phyloP scores from a whole-genome alignment of 1,284 basidiomycete species.

The Moniliella sp. region DNA sequence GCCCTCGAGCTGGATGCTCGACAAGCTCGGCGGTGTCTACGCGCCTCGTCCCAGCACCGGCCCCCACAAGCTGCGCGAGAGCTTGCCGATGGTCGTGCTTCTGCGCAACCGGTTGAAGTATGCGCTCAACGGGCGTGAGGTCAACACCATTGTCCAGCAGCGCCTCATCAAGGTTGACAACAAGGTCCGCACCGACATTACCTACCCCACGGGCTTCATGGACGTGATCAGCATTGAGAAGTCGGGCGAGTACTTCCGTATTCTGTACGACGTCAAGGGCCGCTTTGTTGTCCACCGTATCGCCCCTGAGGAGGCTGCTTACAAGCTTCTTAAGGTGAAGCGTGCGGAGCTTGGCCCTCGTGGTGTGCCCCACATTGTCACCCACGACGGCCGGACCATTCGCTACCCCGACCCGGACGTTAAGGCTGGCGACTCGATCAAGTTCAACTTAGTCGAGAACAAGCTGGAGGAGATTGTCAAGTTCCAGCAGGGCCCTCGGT shows the following conservation, averaged over 20 bases:
- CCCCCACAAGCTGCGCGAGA: slow-evolving; percentile 97
- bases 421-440: slow-evolving; percentile 91
- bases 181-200: slow-evolving; percentile 94
- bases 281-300: slow-evolving; percentile 99
- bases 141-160: slow-evolving; percentile 79
- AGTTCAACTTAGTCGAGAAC: slow-evolving; percentile 80
- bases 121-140: slow-evolving; percentile 85
- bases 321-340: slow-evolving; percentile 94
- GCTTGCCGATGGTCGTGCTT: slow-evolving; percentile 50
- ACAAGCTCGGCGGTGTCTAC: slow-evolving; percentile 93
- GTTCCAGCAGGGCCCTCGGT: slow-evolving; percentile 95
- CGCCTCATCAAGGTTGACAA: slow-evolving; percentile 93
- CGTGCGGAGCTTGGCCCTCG: slow-evolving; percentile 73
- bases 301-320: slow-evolving; percentile 84
- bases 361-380: slow-evolving; percentile 88
- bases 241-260: slow-evolving; percentile 96
- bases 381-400: slow-evolving; percentile 97
- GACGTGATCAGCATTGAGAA: slow-evolving; percentile 94
- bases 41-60: slow-evolving; percentile 88
- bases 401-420: slow-evolving; percentile 93
- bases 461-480: slow-evolving; percentile 85
- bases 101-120: slow-evolving; percentile 98
- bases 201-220: slow-evolving; percentile 91
- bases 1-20: slow-evolving; percentile 97
- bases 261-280: slow-evolving; percentile 93